Evolutionary conservation across 257 asterid species (phyloP), one percentile per base, ranked within the genome.

Genomic region (Solanum ahanhuiri): DNA sequence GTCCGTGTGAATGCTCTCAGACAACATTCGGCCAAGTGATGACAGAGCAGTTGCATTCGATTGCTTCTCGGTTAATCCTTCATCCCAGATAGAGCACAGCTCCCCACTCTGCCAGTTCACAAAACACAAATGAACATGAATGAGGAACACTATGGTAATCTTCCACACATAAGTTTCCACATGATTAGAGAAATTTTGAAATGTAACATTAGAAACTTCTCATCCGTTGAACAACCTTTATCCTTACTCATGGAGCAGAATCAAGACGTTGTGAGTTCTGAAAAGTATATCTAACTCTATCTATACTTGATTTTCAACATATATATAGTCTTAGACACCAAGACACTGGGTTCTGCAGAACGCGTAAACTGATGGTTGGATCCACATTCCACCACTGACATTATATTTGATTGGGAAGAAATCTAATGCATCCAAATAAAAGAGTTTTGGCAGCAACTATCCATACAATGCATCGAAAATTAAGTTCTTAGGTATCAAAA

Each of bases 1-100:
- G 85, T 96, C 99, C 0, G 98, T 94, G 91, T 95, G 98, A 34
- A 96, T 95, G 37, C 97, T 91, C 88, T 95, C 98, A 2, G 98
- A 90, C 85, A 96, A 87, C 98, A 95, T 96, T 28, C 95, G 91
- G 6, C 98, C 95, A 2, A 96, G 94, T 6, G 95, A 91, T 81
- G 92, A 30, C 4, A 94, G 90, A 70, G 98, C 98, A 72, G 93
- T 90, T 88, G 91, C 90, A 41, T 90, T 89, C 33, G 93, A 87
- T 54, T 90, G 92, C 35, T 60, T 89, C 30, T 88, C 89, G 9
- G 90, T 71, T 60, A 87, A 85, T 8, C 92, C 93, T 71, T 89
- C 94, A 20, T 85, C 84, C 99, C 98, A 96, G 33, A 96, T 93
- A 2, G 99, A 95, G 90, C 90, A 85, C 63, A 94, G 91, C 20